Conservation (phyloP, 352 stramenopile species). For the Phytophthora ramorum region DNA sequence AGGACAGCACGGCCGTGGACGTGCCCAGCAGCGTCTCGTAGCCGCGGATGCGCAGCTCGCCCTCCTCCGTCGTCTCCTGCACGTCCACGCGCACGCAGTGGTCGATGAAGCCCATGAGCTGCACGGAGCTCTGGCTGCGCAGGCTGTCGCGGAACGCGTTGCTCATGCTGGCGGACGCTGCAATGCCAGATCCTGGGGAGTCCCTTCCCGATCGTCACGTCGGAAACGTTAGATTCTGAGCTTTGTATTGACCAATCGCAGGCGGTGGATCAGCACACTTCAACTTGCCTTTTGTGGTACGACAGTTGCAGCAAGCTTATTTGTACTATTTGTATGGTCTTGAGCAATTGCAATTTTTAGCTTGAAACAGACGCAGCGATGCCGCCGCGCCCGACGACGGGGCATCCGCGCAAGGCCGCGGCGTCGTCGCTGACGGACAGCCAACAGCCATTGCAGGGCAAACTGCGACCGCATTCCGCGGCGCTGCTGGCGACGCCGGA, state of each 20-base stretch:
- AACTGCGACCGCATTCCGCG: conserved; percentile 49
- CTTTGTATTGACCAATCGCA: too few relatives aligned
- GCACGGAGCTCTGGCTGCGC: conserved; percentile 84
- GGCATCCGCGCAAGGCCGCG: conserved; percentile 15
- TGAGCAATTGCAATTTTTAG: background rate
- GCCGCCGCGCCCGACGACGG: conserved; percentile 26
- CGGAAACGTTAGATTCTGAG: too few relatives aligned
- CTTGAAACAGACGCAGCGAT: conserved; percentile 23
- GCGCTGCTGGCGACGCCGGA: conserved; percentile 33
- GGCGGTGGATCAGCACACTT: too few relatives aligned
- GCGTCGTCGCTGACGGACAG: conserved; percentile 2
- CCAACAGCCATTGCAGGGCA: conserved; percentile 36
- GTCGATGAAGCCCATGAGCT: conserved; percentile 86
- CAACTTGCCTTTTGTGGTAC: too few relatives aligned
- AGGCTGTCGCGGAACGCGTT: conserved; percentile 27
- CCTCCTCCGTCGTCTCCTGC: conserved; percentile 67
- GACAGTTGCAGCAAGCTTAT: too few relatives aligned
- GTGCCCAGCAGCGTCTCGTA: conserved; percentile 79
- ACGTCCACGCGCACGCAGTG: conserved; percentile 50
- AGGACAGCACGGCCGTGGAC: conserved; percentile 76
- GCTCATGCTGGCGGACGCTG: conserved; percentile 7
- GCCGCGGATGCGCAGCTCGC: conserved; percentile 71
- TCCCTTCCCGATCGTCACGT: conserved; percentile 3
- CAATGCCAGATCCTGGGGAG: background rate
- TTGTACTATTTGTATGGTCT: background rate